Evolutionary conservation across 768 basidiomycete genomes (phyloP).

Genomic region (Pleurotus djamor): DNA sequence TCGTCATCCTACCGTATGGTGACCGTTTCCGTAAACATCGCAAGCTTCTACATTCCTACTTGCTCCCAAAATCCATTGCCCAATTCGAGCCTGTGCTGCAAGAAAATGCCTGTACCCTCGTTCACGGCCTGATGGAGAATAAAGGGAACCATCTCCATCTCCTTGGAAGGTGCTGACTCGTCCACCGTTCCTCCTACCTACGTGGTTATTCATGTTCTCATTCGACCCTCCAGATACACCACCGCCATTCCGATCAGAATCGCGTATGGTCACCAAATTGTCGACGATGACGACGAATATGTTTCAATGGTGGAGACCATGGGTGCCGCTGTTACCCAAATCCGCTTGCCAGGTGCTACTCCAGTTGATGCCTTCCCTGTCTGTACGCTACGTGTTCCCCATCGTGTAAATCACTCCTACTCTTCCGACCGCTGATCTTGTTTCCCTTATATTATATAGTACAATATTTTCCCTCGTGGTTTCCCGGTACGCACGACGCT

Average conservation of each 20-base stretch:
- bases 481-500: slow-evolving; percentile 35
- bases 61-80: slow-evolving; percentile 16
- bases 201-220: not conserved
- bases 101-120: slow-evolving; percentile 25
- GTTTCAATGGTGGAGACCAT: slow-evolving; percentile 14
- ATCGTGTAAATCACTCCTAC: not conserved
- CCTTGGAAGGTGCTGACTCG: not conserved
- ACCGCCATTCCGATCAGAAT: slow-evolving; percentile 19
- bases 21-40: slow-evolving; percentile 18
- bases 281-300: slow-evolving; percentile 19
- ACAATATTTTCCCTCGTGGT: slow-evolving; percentile 34
- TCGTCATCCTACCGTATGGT: slow-evolving; percentile 18
- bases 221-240: slow-evolving; percentile 15
- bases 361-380: slow-evolving; percentile 19
- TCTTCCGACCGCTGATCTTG: not conserved
- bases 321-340: slow-evolving; percentile 8
- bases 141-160: slow-evolving; percentile 14
- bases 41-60: slow-evolving; percentile 15
- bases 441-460: slow-evolving; percentile 20
- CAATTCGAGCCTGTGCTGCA: slow-evolving; percentile 23
- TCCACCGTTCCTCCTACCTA: not conserved
- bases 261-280: slow-evolving; percentile 18
- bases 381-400: slow-evolving; percentile 9
- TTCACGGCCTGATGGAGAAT: slow-evolving; percentile 20
- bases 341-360: slow-evolving; percentile 14